Base-by-base conservation (phyloP, 2,329 filamentous ascomycete genomes). In the Anthostomella pinea region DNA sequence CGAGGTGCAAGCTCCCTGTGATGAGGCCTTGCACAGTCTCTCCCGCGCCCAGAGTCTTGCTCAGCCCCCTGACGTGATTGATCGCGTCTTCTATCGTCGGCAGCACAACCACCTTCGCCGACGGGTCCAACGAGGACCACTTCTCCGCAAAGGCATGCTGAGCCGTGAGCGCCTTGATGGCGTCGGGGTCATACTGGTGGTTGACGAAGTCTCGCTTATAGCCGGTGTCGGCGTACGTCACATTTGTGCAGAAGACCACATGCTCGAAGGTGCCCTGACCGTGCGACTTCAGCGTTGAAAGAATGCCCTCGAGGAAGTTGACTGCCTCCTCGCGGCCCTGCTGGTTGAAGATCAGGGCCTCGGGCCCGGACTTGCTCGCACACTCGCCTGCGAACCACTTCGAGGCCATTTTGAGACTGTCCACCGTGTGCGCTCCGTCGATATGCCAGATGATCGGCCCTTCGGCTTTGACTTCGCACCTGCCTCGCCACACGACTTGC, bases 361-460 rank as follows among this genome's bases (percentile, higher is more conserved):
- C 68, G 8, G 52, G 49, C 1, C 50, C 51, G 4, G 36, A 13
- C 44, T 34, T 33, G n/a, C 44, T 35, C 8, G 39, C 46, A 25
- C 51, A 67, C 51, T 76, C 70, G 8, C 62, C 60, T 2, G 79
- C 77, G 56, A 95, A 97, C 90, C 90, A 96, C 44, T 77, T 76
- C 1, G 83, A 83, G 4, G 88, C 87, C 48, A 87, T 76, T 46
- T 84, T 78, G 36, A 98, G 83, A 58, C 89, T 96, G 57, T 97
- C 91, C 3, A 85, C 72, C 0, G 91, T 98, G 63, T 98, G 93
- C 3, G 89, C 93, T 7, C 93, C 90, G 57, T 98, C 93, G 14
- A 98, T 77, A 56, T 90, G 85, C 90, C 91, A 98, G 11, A 72
- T 73, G 5, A 95, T 68, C 2, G 56, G 54, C 3, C 68, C 69